These are phyloP conservation scores for Tuber umbilicatum DNA, from an alignment of 495 filamentous ascomycete species.

Conservation along the genomic window DNA sequence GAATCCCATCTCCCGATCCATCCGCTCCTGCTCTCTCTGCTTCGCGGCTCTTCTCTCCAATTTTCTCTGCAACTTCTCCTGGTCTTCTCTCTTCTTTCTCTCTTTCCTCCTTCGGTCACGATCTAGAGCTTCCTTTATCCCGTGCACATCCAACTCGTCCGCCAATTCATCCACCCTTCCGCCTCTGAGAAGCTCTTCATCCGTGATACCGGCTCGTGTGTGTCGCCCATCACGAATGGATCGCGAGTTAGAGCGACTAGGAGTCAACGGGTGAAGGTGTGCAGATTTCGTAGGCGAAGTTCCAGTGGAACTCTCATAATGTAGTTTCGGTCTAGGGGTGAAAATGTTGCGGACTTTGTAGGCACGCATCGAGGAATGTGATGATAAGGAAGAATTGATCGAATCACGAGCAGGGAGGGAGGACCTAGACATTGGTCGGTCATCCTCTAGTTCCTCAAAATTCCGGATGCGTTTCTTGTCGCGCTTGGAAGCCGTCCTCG, in stretches of 20 bases:
- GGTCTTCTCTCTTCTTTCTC: slow-evolving; percentile 34
- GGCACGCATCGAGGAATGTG: slow-evolving; percentile 34
- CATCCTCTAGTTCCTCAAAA: slow-evolving; percentile 35
- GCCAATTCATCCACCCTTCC: slow-evolving; percentile 35
- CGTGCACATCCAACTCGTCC: slow-evolving; percentile 37
- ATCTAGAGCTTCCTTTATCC: slow-evolving; percentile 41
- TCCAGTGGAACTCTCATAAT: slow-evolving; percentile 33
- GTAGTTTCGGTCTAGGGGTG: slow-evolving; percentile 38
- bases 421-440: slow-evolving; percentile 34
- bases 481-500: slow-evolving; percentile 32
- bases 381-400: slow-evolving; percentile 38
- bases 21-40: slow-evolving; percentile 20
- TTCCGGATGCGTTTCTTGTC: slow-evolving; percentile 34
- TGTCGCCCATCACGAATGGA: slow-evolving; percentile 26
- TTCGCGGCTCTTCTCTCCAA: slow-evolving; percentile 31
- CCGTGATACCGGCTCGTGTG: slow-evolving; percentile 14
- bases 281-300: slow-evolving; percentile 13
- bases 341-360: slow-evolving; percentile 39
- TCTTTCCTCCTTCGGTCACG: slow-evolving; percentile 39
- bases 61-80: slow-evolving; percentile 31
- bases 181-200: slow-evolving; percentile 15
- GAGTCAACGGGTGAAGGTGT: slow-evolving; percentile 15
- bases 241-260: slow-evolving; percentile 34
- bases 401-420: slow-evolving; percentile 35
- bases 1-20: slow-evolving; percentile 17